Evolutionary conservation across 495 filamentous ascomycete species (phyloP).

Genomic region (Aspergillus affinis): DNA sequence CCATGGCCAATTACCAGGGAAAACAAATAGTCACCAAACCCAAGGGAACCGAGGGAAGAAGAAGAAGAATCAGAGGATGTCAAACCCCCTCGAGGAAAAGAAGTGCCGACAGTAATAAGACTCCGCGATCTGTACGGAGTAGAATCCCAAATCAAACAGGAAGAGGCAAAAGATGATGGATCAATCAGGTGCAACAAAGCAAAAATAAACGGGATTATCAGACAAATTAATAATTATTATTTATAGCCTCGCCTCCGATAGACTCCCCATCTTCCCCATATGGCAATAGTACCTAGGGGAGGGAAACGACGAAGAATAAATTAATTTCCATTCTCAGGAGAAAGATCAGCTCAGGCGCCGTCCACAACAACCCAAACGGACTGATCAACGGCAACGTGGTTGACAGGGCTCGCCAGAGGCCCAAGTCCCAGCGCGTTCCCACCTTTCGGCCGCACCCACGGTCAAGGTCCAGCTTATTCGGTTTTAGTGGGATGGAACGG

Average conservation of each 20-base stretch:
- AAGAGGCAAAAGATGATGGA: no score
- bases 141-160: no score
- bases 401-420: conserved; percentile 28
- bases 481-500: not conserved
- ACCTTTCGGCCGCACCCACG: conserved; percentile 17
- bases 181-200: no score
- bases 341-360: not conserved
- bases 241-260: not conserved
- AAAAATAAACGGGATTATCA: no score
- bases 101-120: no score
- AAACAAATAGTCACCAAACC: conserved; percentile 5
- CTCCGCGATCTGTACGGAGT: no score
- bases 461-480: not conserved
- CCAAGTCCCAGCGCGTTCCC: conserved; percentile 16
- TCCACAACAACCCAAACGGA: conserved; percentile 9
- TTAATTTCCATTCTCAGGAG: not conserved
- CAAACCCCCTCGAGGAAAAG: no score
- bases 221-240: no score
- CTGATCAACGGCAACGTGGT: conserved; percentile 33
- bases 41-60: no score
- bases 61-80: no score
- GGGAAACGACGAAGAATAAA: not conserved
- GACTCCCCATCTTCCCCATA: not conserved
- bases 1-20: not conserved
- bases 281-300: not conserved